Conservation (phyloP, 176 grass and related monocot genomes). For the Eleusine indica region DNA sequence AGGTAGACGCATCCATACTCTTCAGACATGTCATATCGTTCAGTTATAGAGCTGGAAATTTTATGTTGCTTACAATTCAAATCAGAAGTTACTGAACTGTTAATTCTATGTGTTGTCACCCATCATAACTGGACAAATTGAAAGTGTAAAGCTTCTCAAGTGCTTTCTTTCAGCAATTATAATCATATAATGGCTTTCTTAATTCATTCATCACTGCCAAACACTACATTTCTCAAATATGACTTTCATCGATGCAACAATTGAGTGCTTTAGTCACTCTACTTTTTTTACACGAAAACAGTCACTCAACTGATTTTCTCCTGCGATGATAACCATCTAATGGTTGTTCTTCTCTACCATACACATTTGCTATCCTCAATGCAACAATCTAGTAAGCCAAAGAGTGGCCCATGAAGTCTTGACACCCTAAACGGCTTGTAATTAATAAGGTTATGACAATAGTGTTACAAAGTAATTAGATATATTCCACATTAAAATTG, state of each 20-base stretch:
- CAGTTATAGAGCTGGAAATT: background rate
- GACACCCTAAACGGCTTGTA: background rate
- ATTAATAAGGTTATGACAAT: background rate
- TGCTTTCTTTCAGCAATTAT: background rate
- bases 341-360: background rate
- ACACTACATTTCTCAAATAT: background rate
- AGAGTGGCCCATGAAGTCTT: background rate
- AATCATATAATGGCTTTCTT: background rate
- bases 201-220: background rate
- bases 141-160: background rate
- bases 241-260: background rate
- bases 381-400: background rate
- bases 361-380: background rate
- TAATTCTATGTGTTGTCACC: background rate
- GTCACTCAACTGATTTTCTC: background rate
- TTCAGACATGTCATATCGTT: background rate
- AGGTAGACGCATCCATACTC: conserved; percentile 1
- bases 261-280: background rate
- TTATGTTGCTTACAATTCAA: conserved; percentile 6
- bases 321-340: background rate
- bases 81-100: background rate
- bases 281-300: no score
- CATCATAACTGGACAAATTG: background rate
- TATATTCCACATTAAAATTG: no score
- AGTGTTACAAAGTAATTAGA: no score